phyloP scores from a whole-genome alignment of 805 yeast species.

The Nakazawaea wyomingensis region DNA sequence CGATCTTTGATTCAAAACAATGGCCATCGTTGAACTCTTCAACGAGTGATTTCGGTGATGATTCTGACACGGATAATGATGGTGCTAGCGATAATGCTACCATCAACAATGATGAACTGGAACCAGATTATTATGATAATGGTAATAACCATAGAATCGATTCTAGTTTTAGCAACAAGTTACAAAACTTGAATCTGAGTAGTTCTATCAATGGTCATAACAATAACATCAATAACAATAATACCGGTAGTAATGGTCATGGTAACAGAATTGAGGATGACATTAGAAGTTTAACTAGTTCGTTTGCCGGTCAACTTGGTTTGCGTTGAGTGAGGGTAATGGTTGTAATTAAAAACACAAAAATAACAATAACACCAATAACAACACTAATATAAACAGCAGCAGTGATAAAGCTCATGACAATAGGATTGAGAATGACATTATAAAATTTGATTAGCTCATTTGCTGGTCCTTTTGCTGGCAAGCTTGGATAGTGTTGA shows the following conservation, averaged over 20 bases:
- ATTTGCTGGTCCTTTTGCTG: too few relatives aligned
- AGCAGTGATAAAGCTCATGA: too few relatives aligned
- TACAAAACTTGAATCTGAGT: slow-evolving; percentile 16
- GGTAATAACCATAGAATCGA: slow-evolving; percentile 13
- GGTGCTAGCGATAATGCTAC: slow-evolving; percentile 4
- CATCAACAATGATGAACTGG: slow-evolving; percentile 9
- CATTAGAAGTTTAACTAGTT: slow-evolving; percentile 32
- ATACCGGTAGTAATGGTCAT: slow-evolving; percentile 8
- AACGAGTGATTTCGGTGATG: slow-evolving; percentile 4
- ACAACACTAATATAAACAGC: too few relatives aligned
- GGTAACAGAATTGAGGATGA: slow-evolving; percentile 26
- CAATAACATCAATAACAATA: background rate
- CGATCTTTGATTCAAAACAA: slow-evolving; percentile 21
- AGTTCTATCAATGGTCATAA: too few relatives aligned
- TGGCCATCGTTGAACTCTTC: slow-evolving; percentile 12
- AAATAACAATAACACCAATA: too few relatives aligned
- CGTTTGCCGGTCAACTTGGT: slow-evolving; percentile 32
- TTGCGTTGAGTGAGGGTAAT: too few relatives aligned
- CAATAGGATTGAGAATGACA: too few relatives aligned
- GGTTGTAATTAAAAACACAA: too few relatives aligned
- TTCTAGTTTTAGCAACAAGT: slow-evolving; percentile 27
- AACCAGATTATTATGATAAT: background rate
- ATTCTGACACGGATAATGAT: background rate
- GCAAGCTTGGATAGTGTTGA: too few relatives aligned
- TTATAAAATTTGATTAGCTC: too few relatives aligned